phyloP scores from a whole-genome alignment of 768 basidiomycete genomes.

The Leccinellum rugosiceps region DNA sequence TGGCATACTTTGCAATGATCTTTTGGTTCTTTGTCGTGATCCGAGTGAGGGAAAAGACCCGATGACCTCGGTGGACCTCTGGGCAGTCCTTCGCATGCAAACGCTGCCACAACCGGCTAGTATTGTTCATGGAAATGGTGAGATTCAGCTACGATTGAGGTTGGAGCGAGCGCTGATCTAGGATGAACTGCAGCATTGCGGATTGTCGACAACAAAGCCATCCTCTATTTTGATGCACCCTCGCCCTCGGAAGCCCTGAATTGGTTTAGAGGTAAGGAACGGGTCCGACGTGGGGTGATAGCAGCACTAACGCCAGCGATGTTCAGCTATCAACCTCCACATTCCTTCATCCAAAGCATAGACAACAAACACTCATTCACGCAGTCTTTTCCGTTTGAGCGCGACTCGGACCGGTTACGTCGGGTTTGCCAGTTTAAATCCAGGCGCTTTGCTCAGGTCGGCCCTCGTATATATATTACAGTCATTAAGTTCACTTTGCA shows the following conservation, averaged over 20 bases:
- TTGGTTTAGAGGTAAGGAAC: constrained; percentile 76
- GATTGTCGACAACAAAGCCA: constrained; percentile 88
- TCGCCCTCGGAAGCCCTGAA: constrained; percentile 82
- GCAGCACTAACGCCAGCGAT: constrained; percentile 6
- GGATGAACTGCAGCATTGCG: constrained; percentile 56
- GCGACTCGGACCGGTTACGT: constrained; percentile 3
- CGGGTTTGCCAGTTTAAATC: neutral
- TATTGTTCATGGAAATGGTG: constrained; percentile 85
- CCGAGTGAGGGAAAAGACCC: constrained; percentile 79
- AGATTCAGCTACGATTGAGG: constrained; percentile 11
- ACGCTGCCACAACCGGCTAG: constrained; percentile 87
- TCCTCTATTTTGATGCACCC: constrained; percentile 84
- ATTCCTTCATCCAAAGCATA: constrained; percentile 80
- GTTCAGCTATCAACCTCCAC: constrained; percentile 80
- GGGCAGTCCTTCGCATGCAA: constrained; percentile 96
- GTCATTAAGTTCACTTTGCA: constrained; percentile 35
- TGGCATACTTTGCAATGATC: constrained; percentile 88
- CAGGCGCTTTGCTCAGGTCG: constrained; percentile 19
- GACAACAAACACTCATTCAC: constrained; percentile 23
- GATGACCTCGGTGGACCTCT: constrained; percentile 78
- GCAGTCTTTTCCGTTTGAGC: neutral
- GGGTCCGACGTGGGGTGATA: constrained; percentile 7
- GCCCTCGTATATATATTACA: constrained; percentile 32
- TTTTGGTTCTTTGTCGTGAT: constrained; percentile 88
- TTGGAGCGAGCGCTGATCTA: constrained; percentile 5